These are phyloP conservation scores for Aspergillus uvarum DNA, from an alignment of 2,329 filamentous ascomycete species.

Conservation along the genomic window DNA sequence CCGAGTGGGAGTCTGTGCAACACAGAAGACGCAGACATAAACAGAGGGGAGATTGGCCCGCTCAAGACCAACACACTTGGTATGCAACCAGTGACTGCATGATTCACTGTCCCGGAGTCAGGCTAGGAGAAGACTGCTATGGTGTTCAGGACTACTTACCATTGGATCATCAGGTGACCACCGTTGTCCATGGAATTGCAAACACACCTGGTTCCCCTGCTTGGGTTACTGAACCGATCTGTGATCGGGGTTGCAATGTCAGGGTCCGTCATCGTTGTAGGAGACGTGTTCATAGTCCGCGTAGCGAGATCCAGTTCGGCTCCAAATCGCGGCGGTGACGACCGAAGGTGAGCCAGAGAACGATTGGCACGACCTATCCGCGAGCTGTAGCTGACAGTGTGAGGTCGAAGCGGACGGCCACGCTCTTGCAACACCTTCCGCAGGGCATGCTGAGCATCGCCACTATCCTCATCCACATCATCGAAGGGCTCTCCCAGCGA, in stretches of 20 bases:
- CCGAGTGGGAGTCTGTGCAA: conserved; percentile 41
- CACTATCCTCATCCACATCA: conserved; percentile 33
- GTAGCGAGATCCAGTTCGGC: conserved; percentile 39
- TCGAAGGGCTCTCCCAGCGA: conserved; percentile 27
- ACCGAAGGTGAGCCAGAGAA: conserved; percentile 40
- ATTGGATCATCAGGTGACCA: conserved; percentile 61
- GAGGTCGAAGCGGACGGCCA: conserved; percentile 27
- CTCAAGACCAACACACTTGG: conserved; percentile 57
- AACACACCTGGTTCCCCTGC: conserved; percentile 57
- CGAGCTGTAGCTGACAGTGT: conserved; percentile 30
- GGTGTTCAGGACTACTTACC: conserved; percentile 37
- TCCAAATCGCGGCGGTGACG: conserved; percentile 44
- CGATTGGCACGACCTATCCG: conserved; percentile 32
- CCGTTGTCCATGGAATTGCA: conserved; percentile 57
- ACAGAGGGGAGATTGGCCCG: conserved; percentile 47
- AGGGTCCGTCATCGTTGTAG: conserved; percentile 52
- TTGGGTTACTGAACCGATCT: conserved; percentile 53
- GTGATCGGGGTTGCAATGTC: conserved; percentile 54
- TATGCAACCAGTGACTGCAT: conserved; percentile 64
- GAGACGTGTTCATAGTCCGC: conserved; percentile 46
- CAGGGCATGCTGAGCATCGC: conserved; percentile 49
- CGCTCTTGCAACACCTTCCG: conserved; percentile 45
- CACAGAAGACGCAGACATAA: conserved; percentile 55
- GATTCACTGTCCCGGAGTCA: conserved; percentile 48
- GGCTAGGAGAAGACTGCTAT: not conserved